These are phyloP conservation scores for Cubamyces lactineus DNA, from an alignment of 768 basidiomycete genomes.

Conservation along the genomic window DNA sequence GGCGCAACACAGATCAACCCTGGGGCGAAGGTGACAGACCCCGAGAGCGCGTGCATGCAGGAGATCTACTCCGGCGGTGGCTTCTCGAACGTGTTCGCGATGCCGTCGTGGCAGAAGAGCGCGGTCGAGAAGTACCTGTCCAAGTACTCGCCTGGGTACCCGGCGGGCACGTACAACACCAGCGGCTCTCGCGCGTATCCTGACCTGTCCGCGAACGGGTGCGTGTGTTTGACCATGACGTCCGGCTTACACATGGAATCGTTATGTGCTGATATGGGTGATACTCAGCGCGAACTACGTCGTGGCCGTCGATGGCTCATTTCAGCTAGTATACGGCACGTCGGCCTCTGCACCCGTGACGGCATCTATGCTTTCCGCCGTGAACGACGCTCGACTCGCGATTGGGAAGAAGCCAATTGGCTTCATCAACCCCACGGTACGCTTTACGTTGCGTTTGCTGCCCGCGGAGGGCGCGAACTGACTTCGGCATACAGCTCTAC, in stretches of 20 bases:
- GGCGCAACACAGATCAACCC: constrained; percentile 44
- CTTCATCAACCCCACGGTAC: constrained; percentile 69
- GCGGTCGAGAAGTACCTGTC: constrained; percentile 34
- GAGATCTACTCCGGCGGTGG: constrained; percentile 45
- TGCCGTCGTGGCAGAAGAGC: constrained; percentile 39
- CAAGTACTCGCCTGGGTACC: constrained; percentile 40
- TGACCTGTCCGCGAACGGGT: constrained; percentile 41
- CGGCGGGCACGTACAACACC: constrained; percentile 38
- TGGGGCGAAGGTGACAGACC: constrained; percentile 37
- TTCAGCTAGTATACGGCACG: constrained; percentile 39
- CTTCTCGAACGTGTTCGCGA: constrained; percentile 45
- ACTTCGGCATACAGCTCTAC: constrained; percentile 23
- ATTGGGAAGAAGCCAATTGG: constrained; percentile 39
- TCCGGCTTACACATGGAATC: not conserved
- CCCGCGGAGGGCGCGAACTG: not conserved
- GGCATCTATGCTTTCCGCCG: constrained; percentile 40
- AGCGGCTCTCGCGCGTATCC: constrained; percentile 38
- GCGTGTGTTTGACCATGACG: not conserved
- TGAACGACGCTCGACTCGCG: constrained; percentile 43
- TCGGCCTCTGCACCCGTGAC: constrained; percentile 41
- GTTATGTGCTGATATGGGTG: not conserved
- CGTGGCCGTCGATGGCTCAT: constrained; percentile 35
- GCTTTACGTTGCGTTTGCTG: constrained; percentile 23
- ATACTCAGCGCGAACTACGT: constrained; percentile 36
- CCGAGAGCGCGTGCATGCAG: constrained; percentile 42